These are phyloP conservation scores for Alnus glutinosa DNA, from an alignment of 306 rosid species.

Conservation along the genomic window DNA sequence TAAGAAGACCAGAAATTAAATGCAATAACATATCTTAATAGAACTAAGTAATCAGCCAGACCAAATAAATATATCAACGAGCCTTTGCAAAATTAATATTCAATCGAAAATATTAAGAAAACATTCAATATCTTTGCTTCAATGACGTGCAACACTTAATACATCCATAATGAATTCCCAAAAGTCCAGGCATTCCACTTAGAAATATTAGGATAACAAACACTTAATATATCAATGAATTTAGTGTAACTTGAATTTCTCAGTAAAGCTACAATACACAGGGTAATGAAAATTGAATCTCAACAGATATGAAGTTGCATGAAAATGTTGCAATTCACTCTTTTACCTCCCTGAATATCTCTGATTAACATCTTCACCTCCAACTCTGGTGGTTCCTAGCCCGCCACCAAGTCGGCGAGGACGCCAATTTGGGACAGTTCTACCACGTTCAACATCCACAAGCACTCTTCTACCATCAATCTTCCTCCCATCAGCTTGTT, in stretches of 20 bases:
- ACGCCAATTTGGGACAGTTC: conserved; percentile 99
- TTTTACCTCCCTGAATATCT: conserved; percentile 79
- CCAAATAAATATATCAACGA: background rate
- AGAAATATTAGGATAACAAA: background rate
- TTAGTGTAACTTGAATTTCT: background rate
- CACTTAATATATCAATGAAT: too few species aligned
- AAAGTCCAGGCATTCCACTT: background rate
- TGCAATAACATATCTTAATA: background rate
- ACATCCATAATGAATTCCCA: background rate
- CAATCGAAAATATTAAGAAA: background rate
- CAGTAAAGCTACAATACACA: background rate
- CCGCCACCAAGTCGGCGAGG: conserved; percentile 99
- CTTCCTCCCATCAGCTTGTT: conserved; percentile 99
- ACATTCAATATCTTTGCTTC: background rate
- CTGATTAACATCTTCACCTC: conserved; percentile 93
- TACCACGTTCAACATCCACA: conserved; percentile 98
- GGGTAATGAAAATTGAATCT: background rate
- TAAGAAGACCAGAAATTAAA: conserved; percentile 3
- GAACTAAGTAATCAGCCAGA: conserved; percentile 8
- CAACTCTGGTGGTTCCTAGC: conserved; percentile 95
- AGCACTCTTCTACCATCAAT: conserved; percentile 96
- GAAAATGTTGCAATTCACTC: conserved; percentile 10
- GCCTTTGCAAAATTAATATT: background rate
- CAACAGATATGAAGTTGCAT: background rate
- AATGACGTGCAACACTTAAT: background rate